Evolutionary conservation across 1,284 basidiomycete genomes (phyloP), one percentile per base, ranked within the genome.

Genomic region (Boletus holoroseus): DNA sequence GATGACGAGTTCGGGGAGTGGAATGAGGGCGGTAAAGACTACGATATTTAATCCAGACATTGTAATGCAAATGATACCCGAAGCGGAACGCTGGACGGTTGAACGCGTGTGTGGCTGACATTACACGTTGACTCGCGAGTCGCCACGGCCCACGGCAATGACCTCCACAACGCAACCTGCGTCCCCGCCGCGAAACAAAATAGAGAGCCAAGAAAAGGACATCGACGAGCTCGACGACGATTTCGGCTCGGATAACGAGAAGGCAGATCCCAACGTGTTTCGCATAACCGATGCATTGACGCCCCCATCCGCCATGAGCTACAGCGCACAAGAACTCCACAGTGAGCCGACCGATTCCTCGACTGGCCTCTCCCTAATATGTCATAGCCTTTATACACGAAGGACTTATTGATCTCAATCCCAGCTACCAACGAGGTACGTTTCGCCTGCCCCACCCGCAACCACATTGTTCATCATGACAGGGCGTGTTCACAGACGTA

Each of bases 401-500:
- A 30, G 83, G 82, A 3, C 63, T 66, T 0, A 83, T 87, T 48
- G 82, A 88, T 59, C 66, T 87, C 16, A 76, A 78, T 51, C 84
- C 84, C 0, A 68, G 76, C 30, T 88, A 87, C 60, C 84, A 87
- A 61, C 70, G 85, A 73, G 84, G 83, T 80, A 49, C 47, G 70
- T 54, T 6, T 31, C 32, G 16, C 20, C 11, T 16, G 12, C 37
- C 12, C 7, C 26, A 18, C 18, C 36, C 11, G 16, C 30, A 12
- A 8, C 9, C 4, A 30, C 44, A 13, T 30, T 34, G 31, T 49
- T 57, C 37, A 45, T 37, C 36, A 0, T 34, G 44, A 50, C 42
- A 43, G 16, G 27, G 7, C 24, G 31, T 22, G 6, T 55, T 32
- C 27, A 7, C 47, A 88, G 86, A 84, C 51, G 73, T 88, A 20